Evolutionary conservation across 2,329 filamentous ascomycete species (phyloP).

Genomic region (Microdochium trichocladiopsis): DNA sequence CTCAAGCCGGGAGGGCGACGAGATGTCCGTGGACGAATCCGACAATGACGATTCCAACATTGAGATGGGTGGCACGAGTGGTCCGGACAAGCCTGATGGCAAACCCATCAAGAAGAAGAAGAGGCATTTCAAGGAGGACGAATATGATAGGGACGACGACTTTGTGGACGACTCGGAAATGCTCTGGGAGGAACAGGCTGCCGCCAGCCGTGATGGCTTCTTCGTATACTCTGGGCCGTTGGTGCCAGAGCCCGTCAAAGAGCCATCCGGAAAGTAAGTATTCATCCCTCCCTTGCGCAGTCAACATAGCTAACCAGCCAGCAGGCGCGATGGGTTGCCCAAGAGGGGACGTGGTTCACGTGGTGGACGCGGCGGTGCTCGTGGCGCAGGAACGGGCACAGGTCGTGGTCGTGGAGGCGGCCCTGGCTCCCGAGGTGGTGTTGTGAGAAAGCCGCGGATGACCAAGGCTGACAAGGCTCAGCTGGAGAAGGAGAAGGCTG

Average conservation of each 20-base stretch:
- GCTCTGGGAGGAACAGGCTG: conserved; percentile 91
- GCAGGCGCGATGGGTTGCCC: conserved; percentile 64
- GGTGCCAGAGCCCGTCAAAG: conserved; percentile 72
- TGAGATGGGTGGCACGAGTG: conserved; percentile 70
- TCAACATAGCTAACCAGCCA: conserved; percentile 23
- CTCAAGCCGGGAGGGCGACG: conserved; percentile 64
- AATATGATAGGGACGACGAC: conserved; percentile 76
- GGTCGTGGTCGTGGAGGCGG: conserved; percentile 38
- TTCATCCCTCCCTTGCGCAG: neutral
- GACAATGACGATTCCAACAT: conserved; percentile 75
- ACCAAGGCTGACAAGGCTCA: conserved; percentile 80
- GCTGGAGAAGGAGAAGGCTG: conserved; percentile 74
- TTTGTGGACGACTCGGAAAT: conserved; percentile 92
- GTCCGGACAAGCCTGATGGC: conserved; percentile 51
- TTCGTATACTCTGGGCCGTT: conserved; percentile 96
- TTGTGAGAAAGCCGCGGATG: conserved; percentile 73
- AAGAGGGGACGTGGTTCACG: conserved; percentile 55
- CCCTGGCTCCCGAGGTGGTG: conserved; percentile 69
- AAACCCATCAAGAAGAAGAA: conserved; percentile 65
- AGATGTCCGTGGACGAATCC: conserved; percentile 75
- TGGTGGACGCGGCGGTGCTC: conserved; percentile 40
- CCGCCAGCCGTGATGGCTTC: conserved; percentile 91
- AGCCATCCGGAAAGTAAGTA: conserved; percentile 38
- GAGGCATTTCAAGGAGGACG: conserved; percentile 72
- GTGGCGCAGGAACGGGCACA: conserved; percentile 51